phyloP scores from a whole-genome alignment of 805 yeast species.

The Schizosaccharomyces octosporus region DNA sequence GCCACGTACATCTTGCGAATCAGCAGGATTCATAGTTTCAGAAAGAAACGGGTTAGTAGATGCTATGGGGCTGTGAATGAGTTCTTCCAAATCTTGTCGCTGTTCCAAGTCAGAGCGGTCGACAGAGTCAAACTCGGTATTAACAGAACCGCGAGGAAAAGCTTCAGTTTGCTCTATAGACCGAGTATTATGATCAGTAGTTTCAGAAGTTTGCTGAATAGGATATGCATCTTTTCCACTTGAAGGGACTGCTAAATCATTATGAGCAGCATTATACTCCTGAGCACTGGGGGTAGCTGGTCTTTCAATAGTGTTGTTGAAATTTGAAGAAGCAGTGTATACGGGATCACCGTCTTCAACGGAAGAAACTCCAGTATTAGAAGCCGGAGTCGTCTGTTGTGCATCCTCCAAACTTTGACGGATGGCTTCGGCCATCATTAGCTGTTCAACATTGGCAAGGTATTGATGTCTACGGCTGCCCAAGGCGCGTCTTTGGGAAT shows the following conservation, averaged over 20 bases:
- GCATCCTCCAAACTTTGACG: slow-evolving; percentile 40
- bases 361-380: neutral
- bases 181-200: neutral
- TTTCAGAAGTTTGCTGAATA: neutral
- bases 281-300: neutral
- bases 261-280: no score
- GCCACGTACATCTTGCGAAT: neutral
- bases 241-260: neutral
- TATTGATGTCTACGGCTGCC: slow-evolving; percentile 6
- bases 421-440: slow-evolving; percentile 69
- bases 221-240: neutral
- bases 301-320: neutral
- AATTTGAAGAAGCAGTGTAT: neutral
- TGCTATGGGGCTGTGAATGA: neutral
- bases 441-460: slow-evolving; percentile 30
- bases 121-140: neutral
- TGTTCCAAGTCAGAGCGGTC: neutral
- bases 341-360: neutral
- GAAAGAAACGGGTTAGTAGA: neutral
- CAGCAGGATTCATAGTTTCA: neutral
- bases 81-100: neutral
- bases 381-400: neutral
- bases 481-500: slow-evolving; percentile 4
- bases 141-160: neutral
- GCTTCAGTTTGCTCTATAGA: neutral